A percentile compares a stretch with the other conserved stretches of the same genome.
Conservation (phyloP, 2,329 filamentous ascomycete species). For the Pleurostoma richardsiae region DNA sequence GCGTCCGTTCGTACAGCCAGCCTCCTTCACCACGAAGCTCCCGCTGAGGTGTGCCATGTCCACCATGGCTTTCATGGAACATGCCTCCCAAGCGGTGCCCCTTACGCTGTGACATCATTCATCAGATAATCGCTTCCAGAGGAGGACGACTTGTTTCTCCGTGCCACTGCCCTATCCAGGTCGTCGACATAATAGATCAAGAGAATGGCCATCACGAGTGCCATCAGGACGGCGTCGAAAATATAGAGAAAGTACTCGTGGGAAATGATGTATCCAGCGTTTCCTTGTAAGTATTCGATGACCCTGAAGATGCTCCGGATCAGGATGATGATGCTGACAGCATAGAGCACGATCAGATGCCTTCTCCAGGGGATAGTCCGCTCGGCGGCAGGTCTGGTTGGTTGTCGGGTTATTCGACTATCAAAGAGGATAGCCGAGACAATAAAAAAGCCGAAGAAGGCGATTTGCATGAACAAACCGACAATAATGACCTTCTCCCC, state of each 20-base stretch:
- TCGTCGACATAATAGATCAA: not conserved
- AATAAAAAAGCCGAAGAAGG: slow-evolving; percentile 48
- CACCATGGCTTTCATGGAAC: too few relatives aligned
- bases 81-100: too few relatives aligned
- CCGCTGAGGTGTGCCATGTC: too few relatives aligned
- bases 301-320: slow-evolving; percentile 42
- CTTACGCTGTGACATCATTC: slow-evolving; percentile 11
- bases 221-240: slow-evolving; percentile 31
- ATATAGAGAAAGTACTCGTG: slow-evolving; percentile 40
- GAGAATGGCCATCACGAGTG: slow-evolving; percentile 4
- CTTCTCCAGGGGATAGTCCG: slow-evolving; percentile 18
- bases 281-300: slow-evolving; percentile 39
- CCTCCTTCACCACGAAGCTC: too few relatives aligned
- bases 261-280: slow-evolving; percentile 33
- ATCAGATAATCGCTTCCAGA: slow-evolving; percentile 9
- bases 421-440: slow-evolving; percentile 39
- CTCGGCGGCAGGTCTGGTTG: slow-evolving; percentile 11
- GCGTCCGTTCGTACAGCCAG: too few relatives aligned
- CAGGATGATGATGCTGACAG: slow-evolving; percentile 35
- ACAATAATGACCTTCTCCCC: slow-evolving; percentile 43
- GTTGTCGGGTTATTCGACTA: slow-evolving; percentile 9
- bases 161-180: not conserved
- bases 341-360: slow-evolving; percentile 23
- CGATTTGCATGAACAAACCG: slow-evolving; percentile 49
- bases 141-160: slow-evolving; percentile 7